Evolutionary conservation across 331 rosid genomes (phyloP).

Genomic region (Quercus tomentella): DNA sequence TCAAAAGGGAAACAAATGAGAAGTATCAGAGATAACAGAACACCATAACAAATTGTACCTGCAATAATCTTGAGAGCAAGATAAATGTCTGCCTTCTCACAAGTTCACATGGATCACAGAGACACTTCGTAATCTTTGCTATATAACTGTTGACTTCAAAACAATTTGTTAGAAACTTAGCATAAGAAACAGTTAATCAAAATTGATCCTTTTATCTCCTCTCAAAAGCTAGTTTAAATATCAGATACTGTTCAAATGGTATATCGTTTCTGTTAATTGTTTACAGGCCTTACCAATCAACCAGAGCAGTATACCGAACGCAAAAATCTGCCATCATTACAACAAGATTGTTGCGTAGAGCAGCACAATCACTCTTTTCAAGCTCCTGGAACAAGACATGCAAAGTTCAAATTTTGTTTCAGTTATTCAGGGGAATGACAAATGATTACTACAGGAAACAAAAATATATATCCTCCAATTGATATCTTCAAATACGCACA

Average conservation of each 20-base stretch:
- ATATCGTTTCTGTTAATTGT: not conserved
- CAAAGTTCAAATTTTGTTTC: constrained; percentile 12
- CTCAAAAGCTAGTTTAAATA: constrained; percentile 7
- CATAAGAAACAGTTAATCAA: constrained; percentile 4
- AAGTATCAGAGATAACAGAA: not conserved
- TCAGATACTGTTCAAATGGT: constrained; percentile 1
- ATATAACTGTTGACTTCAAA: constrained; percentile 67
- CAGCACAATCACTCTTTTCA: constrained; percentile 72
- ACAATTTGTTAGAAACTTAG: constrained; percentile 22
- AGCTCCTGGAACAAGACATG: constrained; percentile 61
- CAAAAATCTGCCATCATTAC: constrained; percentile 92
- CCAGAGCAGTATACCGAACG: constrained; percentile 86
- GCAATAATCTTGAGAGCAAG: constrained; percentile 85
- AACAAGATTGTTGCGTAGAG: constrained; percentile 87
- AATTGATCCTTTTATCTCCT: not conserved
- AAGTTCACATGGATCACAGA: constrained; percentile 90
- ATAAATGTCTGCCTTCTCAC: constrained; percentile 94
- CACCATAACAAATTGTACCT: constrained; percentile 41
- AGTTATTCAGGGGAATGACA: not conserved
- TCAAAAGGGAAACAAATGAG: constrained; percentile 14
- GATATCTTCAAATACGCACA: not conserved
- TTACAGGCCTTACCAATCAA: constrained; percentile 72
- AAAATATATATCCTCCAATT: not conserved
- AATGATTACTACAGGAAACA: not conserved
- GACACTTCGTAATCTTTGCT: constrained; percentile 81